Evolutionary conservation across 129 eudicot genomes (phyloP), one percentile per base, ranked within the genome.

Genomic region (Deinandra increscens): DNA sequence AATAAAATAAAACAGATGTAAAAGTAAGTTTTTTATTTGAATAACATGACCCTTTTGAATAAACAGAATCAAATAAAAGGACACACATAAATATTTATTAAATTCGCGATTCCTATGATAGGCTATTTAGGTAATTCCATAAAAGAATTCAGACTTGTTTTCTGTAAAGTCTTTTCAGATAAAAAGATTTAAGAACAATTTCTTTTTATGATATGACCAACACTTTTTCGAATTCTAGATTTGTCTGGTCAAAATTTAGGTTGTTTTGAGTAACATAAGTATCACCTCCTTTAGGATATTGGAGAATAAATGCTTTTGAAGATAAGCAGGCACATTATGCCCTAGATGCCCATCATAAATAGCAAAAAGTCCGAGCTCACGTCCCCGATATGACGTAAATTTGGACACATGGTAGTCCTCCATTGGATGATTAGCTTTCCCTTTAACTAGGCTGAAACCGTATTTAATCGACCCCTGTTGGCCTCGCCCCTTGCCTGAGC

Each of bases 341-440:
- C 97, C 97, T 9, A 90, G 65, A 83, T 90, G 97, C 20, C 97
- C 97, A 60, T 90, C 97, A 58, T 71, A 90, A 50, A 90, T 90
- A 45, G 95, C 97, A 72, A 90, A 90, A 13, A 90, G 91, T 41
- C 97, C 97, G 45, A 90, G 76, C 42, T 87, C 95, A 22, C 60
- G 91, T 33, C 91, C 95, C 6, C 80, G 79, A 59, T 66, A 14
- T 26, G 71, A 81, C 17, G 76, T 74, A 71, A 90, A 87, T 75
- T 90, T 87, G 54, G 97, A 84, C 45, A 90, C 95, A 77, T 87
- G 91, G 78, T 75, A 90, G 77, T 90, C 97, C 75, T 90, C 97
- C 97, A 90, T 90, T 4, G 97, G 95, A 79, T 90, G 97, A 80
- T 77, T 87, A 51, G 97, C 95, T 53, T 90, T 90, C 61, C 97